phyloP scores from a whole-genome alignment of 139 green algal genomes.

The Chlorella sp. region DNA sequence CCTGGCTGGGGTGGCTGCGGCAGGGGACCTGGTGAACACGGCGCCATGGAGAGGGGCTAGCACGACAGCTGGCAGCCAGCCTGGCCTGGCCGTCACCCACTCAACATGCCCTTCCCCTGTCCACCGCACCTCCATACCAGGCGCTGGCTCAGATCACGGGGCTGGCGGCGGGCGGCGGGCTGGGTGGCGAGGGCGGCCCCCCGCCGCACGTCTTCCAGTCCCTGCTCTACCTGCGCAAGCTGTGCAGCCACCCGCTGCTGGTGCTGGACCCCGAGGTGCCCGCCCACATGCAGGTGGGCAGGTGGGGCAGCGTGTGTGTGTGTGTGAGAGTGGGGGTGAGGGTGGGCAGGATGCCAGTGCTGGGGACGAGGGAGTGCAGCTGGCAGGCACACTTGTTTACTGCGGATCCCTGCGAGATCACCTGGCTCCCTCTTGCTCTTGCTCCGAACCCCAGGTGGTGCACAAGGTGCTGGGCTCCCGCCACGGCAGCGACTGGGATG shows the following conservation, averaged over 20 bases:
- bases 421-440: not conserved
- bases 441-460: not conserved
- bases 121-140: not conserved
- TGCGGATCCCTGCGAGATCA: not conserved
- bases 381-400: not conserved
- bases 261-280: slow-evolving; percentile 78
- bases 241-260: slow-evolving; percentile 95
- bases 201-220: slow-evolving; percentile 69
- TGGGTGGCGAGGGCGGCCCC: slow-evolving; percentile 14
- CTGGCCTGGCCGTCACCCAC: too few relatives aligned
- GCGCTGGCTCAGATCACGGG: slow-evolving; percentile 37
- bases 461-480: slow-evolving; percentile 21
- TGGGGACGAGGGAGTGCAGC: too few relatives aligned
- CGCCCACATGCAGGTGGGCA: slow-evolving; percentile 56
- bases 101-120: not conserved
- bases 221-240: slow-evolving; percentile 92
- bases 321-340: too few relatives aligned
- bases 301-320: too few relatives aligned
- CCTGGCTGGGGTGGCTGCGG: too few relatives aligned
- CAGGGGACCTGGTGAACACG: too few relatives aligned
- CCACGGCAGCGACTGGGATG: slow-evolving; percentile 24
- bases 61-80: not conserved
- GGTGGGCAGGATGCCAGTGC: too few relatives aligned
- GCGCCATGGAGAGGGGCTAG: too few relatives aligned
- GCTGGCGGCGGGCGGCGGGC: not conserved